Evolutionary conservation across 2,329 filamentous ascomycete species (phyloP).

Genomic region (Colletotrichum lindemuthianum): DNA sequence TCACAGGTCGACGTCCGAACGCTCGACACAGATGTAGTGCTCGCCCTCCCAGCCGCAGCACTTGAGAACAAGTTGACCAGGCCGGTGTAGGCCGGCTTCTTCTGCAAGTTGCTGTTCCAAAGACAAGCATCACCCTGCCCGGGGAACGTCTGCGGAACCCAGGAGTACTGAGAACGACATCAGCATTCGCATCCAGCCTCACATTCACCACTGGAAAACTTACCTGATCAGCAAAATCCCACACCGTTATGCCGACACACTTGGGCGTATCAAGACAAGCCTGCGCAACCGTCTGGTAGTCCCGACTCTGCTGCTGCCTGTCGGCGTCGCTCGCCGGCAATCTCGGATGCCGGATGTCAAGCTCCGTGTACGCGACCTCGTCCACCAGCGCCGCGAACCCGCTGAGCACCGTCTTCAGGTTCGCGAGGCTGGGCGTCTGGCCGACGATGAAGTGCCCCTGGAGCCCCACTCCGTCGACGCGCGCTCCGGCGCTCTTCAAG

Average conservation of each 20-base stretch:
- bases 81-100: slow-evolving; percentile 52
- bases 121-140: slow-evolving; percentile 52
- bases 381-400: slow-evolving; percentile 51
- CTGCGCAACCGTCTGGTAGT: slow-evolving; percentile 53
- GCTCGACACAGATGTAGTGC: neutral
- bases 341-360: slow-evolving; percentile 51
- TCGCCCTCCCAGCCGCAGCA: slow-evolving; percentile 3
- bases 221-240: slow-evolving; percentile 54
- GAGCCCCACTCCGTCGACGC: slow-evolving; percentile 63
- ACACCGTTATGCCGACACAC: slow-evolving; percentile 56
- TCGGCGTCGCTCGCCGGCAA: slow-evolving; percentile 55
- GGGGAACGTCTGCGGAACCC: slow-evolving; percentile 49
- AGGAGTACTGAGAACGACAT: slow-evolving; percentile 42
- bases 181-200: too few species aligned
- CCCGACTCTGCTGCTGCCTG: slow-evolving; percentile 55
- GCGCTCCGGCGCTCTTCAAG: slow-evolving; percentile 50
- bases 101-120: slow-evolving; percentile 47
- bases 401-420: slow-evolving; percentile 45
- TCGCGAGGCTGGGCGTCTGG: slow-evolving; percentile 50
- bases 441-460: slow-evolving; percentile 61
- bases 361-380: slow-evolving; percentile 59
- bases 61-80: slow-evolving; percentile 41
- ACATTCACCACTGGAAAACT: too few species aligned
- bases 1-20: neutral
- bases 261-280: slow-evolving; percentile 48